phyloP scores from a whole-genome alignment of 78 protist genomes.

The Trichosphaerium sp. region DNA sequence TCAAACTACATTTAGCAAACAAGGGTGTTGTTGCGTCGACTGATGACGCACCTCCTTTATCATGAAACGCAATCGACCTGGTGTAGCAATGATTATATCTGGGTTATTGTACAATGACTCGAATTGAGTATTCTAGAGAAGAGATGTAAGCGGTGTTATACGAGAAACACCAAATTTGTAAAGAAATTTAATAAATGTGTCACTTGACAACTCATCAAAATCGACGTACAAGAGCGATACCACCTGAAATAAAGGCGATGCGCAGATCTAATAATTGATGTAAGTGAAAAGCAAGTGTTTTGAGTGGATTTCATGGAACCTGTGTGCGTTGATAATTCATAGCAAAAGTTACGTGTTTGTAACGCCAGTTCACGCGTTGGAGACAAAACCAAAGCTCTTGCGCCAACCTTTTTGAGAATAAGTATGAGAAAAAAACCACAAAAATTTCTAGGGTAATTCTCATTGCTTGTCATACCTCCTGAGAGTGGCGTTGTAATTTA shows the following conservation, averaged over 20 bases:
- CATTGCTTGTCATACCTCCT: constrained; percentile 53
- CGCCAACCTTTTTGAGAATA: constrained; percentile 58
- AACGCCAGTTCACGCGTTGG: constrained; percentile 99
- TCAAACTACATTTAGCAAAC: too few species aligned
- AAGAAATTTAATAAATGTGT: too few species aligned
- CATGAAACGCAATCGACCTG: constrained; percentile 94
- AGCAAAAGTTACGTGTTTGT: constrained; percentile 75
- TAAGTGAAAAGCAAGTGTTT: background rate
- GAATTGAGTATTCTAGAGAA: constrained; percentile 86
- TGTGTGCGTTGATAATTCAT: background rate
- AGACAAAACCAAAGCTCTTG: constrained; percentile 78
- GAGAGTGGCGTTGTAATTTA: constrained; percentile 46
- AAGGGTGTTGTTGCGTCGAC: too few species aligned
- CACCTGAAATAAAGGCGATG: too few species aligned
- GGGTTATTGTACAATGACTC: constrained; percentile 73
- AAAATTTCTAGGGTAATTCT: too few species aligned
- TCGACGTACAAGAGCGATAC: too few species aligned
- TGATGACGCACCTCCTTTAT: constrained; percentile 75
- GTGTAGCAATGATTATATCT: constrained; percentile 95
- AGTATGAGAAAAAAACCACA: too few species aligned
- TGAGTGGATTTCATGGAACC: too few species aligned
- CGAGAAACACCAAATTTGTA: too few species aligned
- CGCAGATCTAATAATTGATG: too few species aligned
- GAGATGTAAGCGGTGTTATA: too few species aligned
- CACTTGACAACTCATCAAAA: too few species aligned